Base-by-base conservation (phyloP, 148 eudicot species). In the Persicaria maculosa region DNA sequence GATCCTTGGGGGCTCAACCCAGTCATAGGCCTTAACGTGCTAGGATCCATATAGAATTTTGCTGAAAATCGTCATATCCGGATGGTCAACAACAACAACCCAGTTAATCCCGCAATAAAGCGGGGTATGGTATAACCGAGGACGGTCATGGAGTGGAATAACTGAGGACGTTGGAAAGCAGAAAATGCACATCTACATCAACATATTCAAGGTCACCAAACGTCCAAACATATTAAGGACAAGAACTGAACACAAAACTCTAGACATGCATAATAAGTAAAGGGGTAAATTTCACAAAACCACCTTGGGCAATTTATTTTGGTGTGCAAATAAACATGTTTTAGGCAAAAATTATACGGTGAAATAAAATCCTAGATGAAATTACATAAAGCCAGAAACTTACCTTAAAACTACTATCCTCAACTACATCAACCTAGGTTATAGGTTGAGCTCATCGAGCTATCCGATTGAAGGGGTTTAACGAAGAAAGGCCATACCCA, bases 1-100 rank as follows among this genome's bases (percentile, higher is more conserved):
- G 74, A 86, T 79, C 78, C 74, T 75, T 1, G 88, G 75, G 65
- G 98, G 98, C 82, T 94, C 97, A 77, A 90, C 91, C 98, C 98
- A 94, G 64, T 94, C 98, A 85, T 88, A 94, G 70, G 86, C 96
- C 84, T 91, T 92, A 72, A 94, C 98, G 78, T 94, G 97, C 84
- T 92, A 86, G 68, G 97, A 94, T 48, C 98, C 98, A 78, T 92
- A 94, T 20, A 94, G 89, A 76, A 94, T 80, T 85, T 94, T 95
- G 90, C 98, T 92, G 78, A 94, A 84, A 78, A 94, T 97, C 15
- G 98, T 90, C 98, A 94, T 94, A 76, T 83, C 91, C 72, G 98
- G 98, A 86, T 95, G 98, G 71, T 20, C 22, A 20, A 20, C 22
- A 20, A 20, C 22, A 20, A 20, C 22, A 20, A 20, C 22, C 22